Evolutionary conservation across 2,329 filamentous ascomycete genomes (phyloP), one percentile per base, ranked within the genome.

Genomic region (Lecanicillium sp.): DNA sequence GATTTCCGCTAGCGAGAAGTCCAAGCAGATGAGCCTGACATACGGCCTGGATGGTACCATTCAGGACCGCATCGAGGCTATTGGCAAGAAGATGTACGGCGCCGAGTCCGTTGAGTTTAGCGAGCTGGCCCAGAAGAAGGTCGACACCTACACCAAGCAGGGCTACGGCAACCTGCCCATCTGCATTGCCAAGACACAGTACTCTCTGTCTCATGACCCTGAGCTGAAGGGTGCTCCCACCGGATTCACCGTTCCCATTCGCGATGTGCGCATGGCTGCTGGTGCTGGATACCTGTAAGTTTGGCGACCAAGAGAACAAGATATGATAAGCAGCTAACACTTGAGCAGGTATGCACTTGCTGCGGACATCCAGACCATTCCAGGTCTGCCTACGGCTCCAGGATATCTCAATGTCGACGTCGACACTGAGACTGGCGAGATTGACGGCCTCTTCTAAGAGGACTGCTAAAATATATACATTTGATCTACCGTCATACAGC

Each of bases 121-220:
- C 58, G 88, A 95, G 60, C 73, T 92, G 37, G 92, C 92, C 0
- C 87, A 94, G 69, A 87, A 88, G 69, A 97, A 98, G 77, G 84
- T 97, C 48, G 89, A 96, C 58, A 89, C 82, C 7, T 98, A 97
- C 65, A 89, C 85, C 22, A 79, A 79, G 58, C 92, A 97, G 63
- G 92, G 92, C 33, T 94, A 90, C 54, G 84, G 84, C 17, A 87
- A 95, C 61, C 69, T 98, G 48, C 92, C 92, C 27, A 95, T 97
- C 56, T 98, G 92, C 61, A 78, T 97, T 48, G 92, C 92, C 46
- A 98, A 98, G 80, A 98, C 92, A 12, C 92, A 98, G 64, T 98
- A 98, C 69, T 94, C 87, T 25, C 74, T 98, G 35, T 92, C 84
- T 42, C 90, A 97, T 62, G 88, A 98, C 60, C 84, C 90, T 3